Evolutionary conservation across 208 protist genomes (phyloP).

Genomic region (Leishmania turanica): DNA sequence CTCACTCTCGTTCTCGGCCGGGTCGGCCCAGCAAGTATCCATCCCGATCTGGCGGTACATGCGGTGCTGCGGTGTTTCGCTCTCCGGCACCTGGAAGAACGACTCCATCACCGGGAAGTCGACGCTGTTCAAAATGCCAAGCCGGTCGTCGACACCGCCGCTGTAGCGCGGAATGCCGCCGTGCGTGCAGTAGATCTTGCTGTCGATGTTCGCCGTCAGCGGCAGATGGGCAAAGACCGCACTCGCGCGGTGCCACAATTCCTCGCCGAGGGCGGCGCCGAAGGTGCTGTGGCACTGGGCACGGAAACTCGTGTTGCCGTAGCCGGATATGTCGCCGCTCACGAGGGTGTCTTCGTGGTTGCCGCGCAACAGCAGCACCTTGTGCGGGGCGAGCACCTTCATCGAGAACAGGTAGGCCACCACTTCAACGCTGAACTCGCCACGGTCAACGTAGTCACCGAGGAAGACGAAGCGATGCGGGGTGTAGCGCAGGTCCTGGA

Average conservation of each 20-base stretch:
- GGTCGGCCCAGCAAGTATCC: constrained; percentile 93
- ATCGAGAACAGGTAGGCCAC: constrained; percentile 92
- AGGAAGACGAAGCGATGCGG: constrained; percentile 97
- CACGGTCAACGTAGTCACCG: constrained; percentile 99
- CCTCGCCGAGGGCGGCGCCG: constrained; percentile 79
- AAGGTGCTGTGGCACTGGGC: constrained; percentile 88
- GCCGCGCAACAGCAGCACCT: constrained; percentile 93
- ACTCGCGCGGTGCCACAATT: constrained; percentile 89
- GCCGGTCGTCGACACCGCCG: constrained; percentile 80
- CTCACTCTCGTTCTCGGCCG: constrained; percentile 79
- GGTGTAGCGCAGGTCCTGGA: constrained; percentile 92
- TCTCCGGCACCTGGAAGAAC: constrained; percentile 82
- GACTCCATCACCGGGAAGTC: constrained; percentile 84
- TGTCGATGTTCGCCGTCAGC: constrained; percentile 92
- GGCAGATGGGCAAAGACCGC: constrained; percentile 86
- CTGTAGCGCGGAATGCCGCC: constrained; percentile 91
- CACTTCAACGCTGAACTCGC: constrained; percentile 93
- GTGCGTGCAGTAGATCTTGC: constrained; percentile 94
- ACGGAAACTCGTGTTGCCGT: constrained; percentile 90
- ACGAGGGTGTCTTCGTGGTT: constrained; percentile 95
- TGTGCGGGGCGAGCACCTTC: constrained; percentile 90
- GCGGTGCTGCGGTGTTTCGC: constrained; percentile 65
- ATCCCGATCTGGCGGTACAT: constrained; percentile 80
- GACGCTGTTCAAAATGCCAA: constrained; percentile 61
- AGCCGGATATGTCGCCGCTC: constrained; percentile 90